A percentile compares a stretch with the other conserved stretches of the same genome.
These are phyloP conservation scores for Saccharomyces hybrid DNA, from an alignment of 1,139 yeast genomes.

Conservation along the genomic window DNA sequence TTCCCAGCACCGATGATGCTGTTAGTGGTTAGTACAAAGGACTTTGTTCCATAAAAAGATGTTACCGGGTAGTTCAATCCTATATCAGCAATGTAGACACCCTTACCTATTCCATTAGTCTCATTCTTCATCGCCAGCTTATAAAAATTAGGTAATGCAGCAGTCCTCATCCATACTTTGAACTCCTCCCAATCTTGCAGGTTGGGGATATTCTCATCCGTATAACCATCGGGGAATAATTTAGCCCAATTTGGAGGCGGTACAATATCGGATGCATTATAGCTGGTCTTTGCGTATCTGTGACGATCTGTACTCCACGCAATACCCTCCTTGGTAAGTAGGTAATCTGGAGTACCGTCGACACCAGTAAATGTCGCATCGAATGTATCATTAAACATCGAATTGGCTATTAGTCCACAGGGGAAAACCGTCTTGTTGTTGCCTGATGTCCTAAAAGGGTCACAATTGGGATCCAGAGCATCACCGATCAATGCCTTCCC, in stretches of 20 bases:
- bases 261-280: slow-evolving; percentile 61
- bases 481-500: slow-evolving; percentile 49
- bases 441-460: slow-evolving; percentile 51
- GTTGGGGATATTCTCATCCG: slow-evolving; percentile 76
- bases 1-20: slow-evolving; percentile 92
- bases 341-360: slow-evolving; percentile 43
- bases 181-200: slow-evolving; percentile 68
- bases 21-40: slow-evolving; percentile 70
- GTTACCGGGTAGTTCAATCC: slow-evolving; percentile 86
- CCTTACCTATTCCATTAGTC: slow-evolving; percentile 48
- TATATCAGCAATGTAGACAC: slow-evolving; percentile 63
- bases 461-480: slow-evolving; percentile 50
- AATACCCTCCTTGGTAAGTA: slow-evolving; percentile 60
- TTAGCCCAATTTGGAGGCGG: slow-evolving; percentile 96
- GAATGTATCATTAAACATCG: slow-evolving; percentile 82
- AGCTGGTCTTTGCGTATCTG: slow-evolving; percentile 72
- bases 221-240: slow-evolving; percentile 79
- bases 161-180: slow-evolving; percentile 97
- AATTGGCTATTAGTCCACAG: slow-evolving; percentile 92
- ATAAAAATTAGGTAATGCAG: slow-evolving; percentile 80
- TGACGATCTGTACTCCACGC: slow-evolving; percentile 80
- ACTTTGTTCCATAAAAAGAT: slow-evolving; percentile 76
- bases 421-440: slow-evolving; percentile 70
- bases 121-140: slow-evolving; percentile 80
- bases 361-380: slow-evolving; percentile 28